Base-by-base conservation (phyloP, 768 basidiomycete species). In the Suillus subaureus region DNA sequence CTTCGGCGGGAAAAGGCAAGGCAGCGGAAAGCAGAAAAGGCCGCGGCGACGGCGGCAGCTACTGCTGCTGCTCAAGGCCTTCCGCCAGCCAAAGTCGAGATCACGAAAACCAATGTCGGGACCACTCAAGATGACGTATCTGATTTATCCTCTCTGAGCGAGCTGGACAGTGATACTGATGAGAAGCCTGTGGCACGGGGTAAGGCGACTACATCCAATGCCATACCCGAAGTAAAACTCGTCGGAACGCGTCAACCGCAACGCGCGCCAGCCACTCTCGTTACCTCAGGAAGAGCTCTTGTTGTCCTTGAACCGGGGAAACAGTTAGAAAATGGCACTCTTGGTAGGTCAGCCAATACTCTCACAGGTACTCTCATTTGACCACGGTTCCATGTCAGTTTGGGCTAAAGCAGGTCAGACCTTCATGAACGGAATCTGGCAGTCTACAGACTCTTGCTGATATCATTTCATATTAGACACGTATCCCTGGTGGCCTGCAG, bases 401-500 rank as follows among this genome's bases (percentile, higher is more conserved):
- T 96, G 94, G 94, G 93, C 91, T 0, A 95, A 94, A 82, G 79
- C 85, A 63, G 81, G 90, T 89, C 69, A 66, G 87, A 69, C 15
- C 18, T 18, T 33, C 7, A 21, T 54, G 35, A 33, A 31, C 21
- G 7, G 7, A 54, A 28, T 31, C 3, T 11, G 1, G 51, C 40
- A 35, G 12, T 2, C 15, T 12, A 57, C 37, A 35, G 9, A 2
- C 15, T 11, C 18, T 9, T 4, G 2, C 6, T 39, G 18, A 37
- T 7, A 63, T 76, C 62, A 71, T 11, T 15, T 64, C n/a, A 58
- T 33, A 65, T 28, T n/a, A 93, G 93, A 80, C 42, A 84, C 88
- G 0, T 96, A 82, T 70, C 95, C 95, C 1, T 96, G 89, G 89
- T 97, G 91, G 89, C 93, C 95, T 47, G 95, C 89, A 11, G 87